A percentile compares a stretch with the other conserved stretches of the same genome.
These are phyloP conservation scores for Didymella pinodella DNA, from an alignment of 2,329 filamentous ascomycete species.

Conservation along the genomic window DNA sequence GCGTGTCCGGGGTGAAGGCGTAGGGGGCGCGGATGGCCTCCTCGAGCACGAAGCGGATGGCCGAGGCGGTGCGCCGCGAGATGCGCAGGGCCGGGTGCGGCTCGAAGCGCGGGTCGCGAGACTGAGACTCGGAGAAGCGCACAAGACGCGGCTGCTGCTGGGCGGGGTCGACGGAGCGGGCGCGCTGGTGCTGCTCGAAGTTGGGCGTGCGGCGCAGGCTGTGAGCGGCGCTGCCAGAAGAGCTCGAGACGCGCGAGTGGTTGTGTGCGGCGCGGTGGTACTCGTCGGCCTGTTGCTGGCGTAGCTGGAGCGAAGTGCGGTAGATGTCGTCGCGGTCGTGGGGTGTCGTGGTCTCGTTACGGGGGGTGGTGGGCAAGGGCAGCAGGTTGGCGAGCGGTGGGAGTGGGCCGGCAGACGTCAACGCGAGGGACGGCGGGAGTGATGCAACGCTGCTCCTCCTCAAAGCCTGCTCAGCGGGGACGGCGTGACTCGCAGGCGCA, in stretches of 20 bases:
- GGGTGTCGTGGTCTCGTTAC: conserved; percentile 51
- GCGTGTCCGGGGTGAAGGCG: conserved; percentile 80
- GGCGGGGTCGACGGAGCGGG: conserved; percentile 56
- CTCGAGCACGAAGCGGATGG: conserved; percentile 91
- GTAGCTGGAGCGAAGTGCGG: conserved; percentile 52
- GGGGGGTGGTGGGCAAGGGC: conserved; percentile 28
- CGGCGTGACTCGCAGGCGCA: conserved; percentile 32
- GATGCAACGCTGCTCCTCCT: not conserved
- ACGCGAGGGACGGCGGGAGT: not conserved
- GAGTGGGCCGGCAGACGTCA: conserved; percentile 31
- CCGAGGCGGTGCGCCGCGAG: conserved; percentile 84
- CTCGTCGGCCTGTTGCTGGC: conserved; percentile 52
- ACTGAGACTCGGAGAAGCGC: conserved; percentile 41
- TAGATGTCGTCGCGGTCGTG: conserved; percentile 47
- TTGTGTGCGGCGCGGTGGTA: conserved; percentile 47
- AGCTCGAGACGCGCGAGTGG: conserved; percentile 60
- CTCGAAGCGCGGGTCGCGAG: conserved; percentile 37
- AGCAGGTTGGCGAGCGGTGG: conserved; percentile 41
- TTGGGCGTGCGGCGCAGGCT: conserved; percentile 63
- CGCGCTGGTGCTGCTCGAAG: conserved; percentile 47
- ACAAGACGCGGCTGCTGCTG: conserved; percentile 45
- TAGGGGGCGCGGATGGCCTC: conserved; percentile 85
- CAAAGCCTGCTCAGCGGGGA: conserved; percentile 19
- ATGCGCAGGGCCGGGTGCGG: conserved; percentile 70
- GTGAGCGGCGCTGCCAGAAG: conserved; percentile 59